These are phyloP conservation scores for Salinomyces thailandicus DNA, from an alignment of 2,329 filamentous ascomycete species.

Conservation along the genomic window DNA sequence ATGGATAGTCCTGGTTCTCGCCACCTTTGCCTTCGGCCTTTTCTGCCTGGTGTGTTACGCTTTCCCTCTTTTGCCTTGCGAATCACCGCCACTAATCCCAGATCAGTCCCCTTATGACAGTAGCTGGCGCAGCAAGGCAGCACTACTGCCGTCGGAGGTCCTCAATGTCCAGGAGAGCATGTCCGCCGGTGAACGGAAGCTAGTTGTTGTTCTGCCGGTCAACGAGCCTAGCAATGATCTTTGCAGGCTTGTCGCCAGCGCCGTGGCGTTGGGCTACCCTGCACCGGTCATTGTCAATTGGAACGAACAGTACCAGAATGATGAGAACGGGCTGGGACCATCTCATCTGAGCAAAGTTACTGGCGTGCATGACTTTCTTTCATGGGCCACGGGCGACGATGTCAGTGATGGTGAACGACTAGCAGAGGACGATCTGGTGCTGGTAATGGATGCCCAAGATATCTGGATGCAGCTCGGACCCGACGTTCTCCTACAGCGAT, in stretches of 20 bases:
- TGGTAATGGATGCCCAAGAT: slow-evolving; percentile 19
- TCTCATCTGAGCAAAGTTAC: slow-evolving; percentile 7
- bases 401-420: background rate
- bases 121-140: too few species aligned
- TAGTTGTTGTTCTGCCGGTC: slow-evolving; percentile 6
- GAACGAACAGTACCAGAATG: background rate
- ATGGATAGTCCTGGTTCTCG: too few species aligned
- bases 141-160: too few species aligned
- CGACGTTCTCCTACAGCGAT: slow-evolving; percentile 16
- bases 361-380: slow-evolving; percentile 6
- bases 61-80: too few species aligned
- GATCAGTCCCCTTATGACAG: too few species aligned
- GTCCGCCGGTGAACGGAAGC: slow-evolving; percentile 4
- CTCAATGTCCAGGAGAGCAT: too few species aligned
- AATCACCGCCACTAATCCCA: too few species aligned
- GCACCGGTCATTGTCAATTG: slow-evolving; percentile 6
- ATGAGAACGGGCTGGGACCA: background rate
- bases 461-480: slow-evolving; percentile 19
- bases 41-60: too few species aligned
- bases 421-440: slow-evolving; percentile 14
- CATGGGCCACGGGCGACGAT: slow-evolving; percentile 2
- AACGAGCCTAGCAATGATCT: slow-evolving; percentile 5
- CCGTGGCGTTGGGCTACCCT: slow-evolving; percentile 6
- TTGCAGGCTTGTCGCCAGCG: slow-evolving; percentile 6
- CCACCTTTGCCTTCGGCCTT: too few species aligned